Evolutionary conservation across 2,329 filamentous ascomycete species (phyloP).

Genomic region (Ophiocordyceps unilateralis): DNA sequence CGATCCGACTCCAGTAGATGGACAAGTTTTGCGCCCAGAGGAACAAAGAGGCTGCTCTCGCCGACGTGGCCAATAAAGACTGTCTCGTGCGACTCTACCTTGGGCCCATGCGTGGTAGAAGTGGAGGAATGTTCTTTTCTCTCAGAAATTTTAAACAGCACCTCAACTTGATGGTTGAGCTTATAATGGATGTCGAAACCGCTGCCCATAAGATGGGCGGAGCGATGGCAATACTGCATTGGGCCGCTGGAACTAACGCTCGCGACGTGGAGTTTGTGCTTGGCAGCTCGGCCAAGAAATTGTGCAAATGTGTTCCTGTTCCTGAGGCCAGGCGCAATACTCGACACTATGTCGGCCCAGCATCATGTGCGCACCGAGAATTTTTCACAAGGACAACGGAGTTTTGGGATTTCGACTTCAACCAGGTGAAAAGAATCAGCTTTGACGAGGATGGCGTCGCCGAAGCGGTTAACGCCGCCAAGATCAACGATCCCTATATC

Average conservation of each 20-base stretch:
- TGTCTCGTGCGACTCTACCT: slow-evolving; percentile 9
- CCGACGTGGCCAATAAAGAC: slow-evolving; percentile 6
- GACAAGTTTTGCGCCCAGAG: slow-evolving; percentile 5
- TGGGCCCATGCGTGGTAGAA: slow-evolving; percentile 1
- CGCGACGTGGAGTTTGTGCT: slow-evolving; percentile 16
- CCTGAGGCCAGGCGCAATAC: neutral
- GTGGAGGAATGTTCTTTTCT: slow-evolving; percentile 7
- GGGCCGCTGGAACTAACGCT: slow-evolving; percentile 11
- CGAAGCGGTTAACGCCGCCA: slow-evolving; percentile 6
- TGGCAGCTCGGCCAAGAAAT: slow-evolving; percentile 5
- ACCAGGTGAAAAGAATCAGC: slow-evolving; percentile 9
- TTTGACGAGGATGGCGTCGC: slow-evolving; percentile 7
- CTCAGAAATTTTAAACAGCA: slow-evolving; percentile 15
- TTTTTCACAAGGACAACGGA: slow-evolving; percentile 3
- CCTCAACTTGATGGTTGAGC: slow-evolving; percentile 11
- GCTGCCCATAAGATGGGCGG: slow-evolving; percentile 9
- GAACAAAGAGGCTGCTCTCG: slow-evolving; percentile 1
- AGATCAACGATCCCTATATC: slow-evolving; percentile 9
- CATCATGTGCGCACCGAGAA: slow-evolving; percentile 1
- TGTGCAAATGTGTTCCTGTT: no score
- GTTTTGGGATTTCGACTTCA: slow-evolving; percentile 16
- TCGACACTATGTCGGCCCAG: neutral
- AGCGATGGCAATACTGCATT: slow-evolving; percentile 15
- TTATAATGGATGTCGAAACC: slow-evolving; percentile 6
- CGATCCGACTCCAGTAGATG: slow-evolving; percentile 7